Evolutionary conservation across 768 basidiomycete genomes (phyloP).

Genomic region (Mrakia frigida): DNA sequence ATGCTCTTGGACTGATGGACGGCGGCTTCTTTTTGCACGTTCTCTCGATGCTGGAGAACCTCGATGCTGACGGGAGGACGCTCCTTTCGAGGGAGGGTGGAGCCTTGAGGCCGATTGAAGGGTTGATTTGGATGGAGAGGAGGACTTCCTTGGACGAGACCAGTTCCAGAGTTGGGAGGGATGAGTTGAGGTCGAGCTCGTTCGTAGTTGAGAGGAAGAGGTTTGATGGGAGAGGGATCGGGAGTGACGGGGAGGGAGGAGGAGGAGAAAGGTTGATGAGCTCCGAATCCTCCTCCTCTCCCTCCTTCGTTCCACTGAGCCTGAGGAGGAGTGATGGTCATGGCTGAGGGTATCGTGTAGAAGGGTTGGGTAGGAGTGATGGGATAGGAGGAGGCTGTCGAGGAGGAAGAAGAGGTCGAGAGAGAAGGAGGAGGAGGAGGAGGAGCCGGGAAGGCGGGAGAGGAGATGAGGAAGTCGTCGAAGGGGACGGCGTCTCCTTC

Average conservation of each 20-base stretch:
- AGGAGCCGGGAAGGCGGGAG: neutral
- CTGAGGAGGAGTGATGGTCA: neutral
- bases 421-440: neutral
- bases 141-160: too few species aligned
- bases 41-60: neutral
- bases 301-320: neutral
- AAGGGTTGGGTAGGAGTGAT: neutral
- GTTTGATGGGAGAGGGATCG: neutral
- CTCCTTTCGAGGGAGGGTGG: neutral
- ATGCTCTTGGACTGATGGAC: neutral
- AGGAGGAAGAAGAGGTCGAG: neutral
- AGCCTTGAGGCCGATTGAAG: neutral
- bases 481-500: neutral
- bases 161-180: neutral
- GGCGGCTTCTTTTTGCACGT: neutral
- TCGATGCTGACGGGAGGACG: neutral
- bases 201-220: neutral
- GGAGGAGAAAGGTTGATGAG: neutral
- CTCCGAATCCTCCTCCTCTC: neutral
- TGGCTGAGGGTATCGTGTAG: neutral
- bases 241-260: neutral
- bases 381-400: neutral
- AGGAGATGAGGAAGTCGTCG: neutral
- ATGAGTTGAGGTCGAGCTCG: neutral
- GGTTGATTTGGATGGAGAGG: neutral